A percentile compares a stretch with the other conserved stretches of the same genome.
phyloP scores from a whole-genome alignment of 805 yeast genomes.

The Teunomyces gatunensis region DNA sequence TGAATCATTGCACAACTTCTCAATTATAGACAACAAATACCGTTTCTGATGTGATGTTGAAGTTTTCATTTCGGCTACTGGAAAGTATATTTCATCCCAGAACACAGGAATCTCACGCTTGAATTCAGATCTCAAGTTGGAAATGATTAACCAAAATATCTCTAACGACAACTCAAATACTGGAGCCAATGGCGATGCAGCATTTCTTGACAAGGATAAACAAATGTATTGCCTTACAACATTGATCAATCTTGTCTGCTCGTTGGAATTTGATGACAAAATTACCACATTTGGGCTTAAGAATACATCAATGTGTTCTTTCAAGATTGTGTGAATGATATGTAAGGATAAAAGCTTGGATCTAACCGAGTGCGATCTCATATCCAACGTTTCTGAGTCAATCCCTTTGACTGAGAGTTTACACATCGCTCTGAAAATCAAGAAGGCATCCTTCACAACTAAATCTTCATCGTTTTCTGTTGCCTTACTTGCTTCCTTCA shows the following conservation, averaged over 20 bases:
- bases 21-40: constrained; percentile 76
- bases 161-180: constrained; percentile 90
- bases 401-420: constrained; percentile 82
- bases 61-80: constrained; percentile 87
- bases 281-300: constrained; percentile 56
- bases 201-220: constrained; percentile 80
- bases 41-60: constrained; percentile 92
- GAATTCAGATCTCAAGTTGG: constrained; percentile 81
- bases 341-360: constrained; percentile 88
- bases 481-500: constrained; percentile 45
- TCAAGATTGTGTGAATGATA: constrained; percentile 79
- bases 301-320: constrained; percentile 82
- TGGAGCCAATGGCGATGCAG: constrained; percentile 87
- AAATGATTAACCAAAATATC: constrained; percentile 85
- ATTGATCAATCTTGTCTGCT: constrained; percentile 63
- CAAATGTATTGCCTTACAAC: constrained; percentile 84
- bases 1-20: constrained; percentile 83
- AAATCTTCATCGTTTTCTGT: constrained; percentile 60
- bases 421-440: constrained; percentile 92
- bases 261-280: constrained; percentile 46
- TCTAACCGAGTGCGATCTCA: constrained; percentile 89
- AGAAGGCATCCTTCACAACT: constrained; percentile 84
- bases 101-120: constrained; percentile 93
- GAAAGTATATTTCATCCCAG: constrained; percentile 88
- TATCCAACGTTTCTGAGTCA: constrained; percentile 73